Percentiles rank a stretch among this genome's conserved stretches.
phyloP scores from a whole-genome alignment of 73 alveolate genomes.

The Tetrahymena borealis region DNA sequence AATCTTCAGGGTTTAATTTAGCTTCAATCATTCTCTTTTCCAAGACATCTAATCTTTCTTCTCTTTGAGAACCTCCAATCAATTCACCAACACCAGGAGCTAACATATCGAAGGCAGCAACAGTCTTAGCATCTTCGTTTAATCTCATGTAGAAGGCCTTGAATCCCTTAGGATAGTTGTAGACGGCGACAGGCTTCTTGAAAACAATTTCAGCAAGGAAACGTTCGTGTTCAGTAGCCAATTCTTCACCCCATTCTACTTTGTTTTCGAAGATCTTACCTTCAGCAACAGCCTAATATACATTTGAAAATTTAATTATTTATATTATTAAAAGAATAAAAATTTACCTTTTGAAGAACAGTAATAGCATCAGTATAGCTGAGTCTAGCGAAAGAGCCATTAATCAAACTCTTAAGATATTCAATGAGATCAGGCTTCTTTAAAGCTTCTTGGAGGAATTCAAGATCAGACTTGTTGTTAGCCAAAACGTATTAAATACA shows the following conservation, averaged over 20 bases:
- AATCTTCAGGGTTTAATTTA: conserved; percentile 73
- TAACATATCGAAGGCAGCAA: conserved; percentile 97
- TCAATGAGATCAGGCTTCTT: conserved; percentile 22
- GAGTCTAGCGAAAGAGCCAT: conserved; percentile 19
- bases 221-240: conserved; percentile 94
- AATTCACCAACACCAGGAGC: conserved; percentile 98
- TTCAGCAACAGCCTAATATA: not conserved
- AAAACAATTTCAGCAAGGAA: conserved; percentile 88
- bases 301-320: not conserved
- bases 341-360: not conserved
- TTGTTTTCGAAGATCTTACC: conserved; percentile 42
- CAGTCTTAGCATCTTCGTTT: conserved; percentile 87
- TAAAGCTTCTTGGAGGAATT: conserved; percentile 21
- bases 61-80: conserved; percentile 99
- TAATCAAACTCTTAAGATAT: conserved; percentile 22
- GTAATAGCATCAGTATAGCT: conserved; percentile 25
- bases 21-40: conserved; percentile 71
- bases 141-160: conserved; percentile 98
- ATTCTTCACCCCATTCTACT: conserved; percentile 91
- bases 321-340: not conserved
- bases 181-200: conserved; percentile 93
- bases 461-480: conserved; percentile 90
- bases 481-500: conserved; percentile 82
- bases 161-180: conserved; percentile 98
- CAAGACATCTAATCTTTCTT: conserved; percentile 87